Evolutionary conservation across 805 yeast genomes (phyloP).

Genomic region (Candida jianshihensis): DNA sequence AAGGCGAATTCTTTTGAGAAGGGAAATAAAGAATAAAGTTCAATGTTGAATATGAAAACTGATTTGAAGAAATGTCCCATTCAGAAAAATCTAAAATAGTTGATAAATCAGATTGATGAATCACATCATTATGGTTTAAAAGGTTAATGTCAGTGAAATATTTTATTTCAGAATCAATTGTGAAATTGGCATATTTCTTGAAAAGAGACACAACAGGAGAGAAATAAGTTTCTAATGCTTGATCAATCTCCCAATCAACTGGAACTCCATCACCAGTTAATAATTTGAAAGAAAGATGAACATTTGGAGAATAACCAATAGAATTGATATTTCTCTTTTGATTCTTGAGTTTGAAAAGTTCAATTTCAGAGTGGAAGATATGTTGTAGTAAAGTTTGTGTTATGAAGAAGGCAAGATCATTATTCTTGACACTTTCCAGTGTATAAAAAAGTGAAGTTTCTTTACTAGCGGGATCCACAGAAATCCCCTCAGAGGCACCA

Average conservation of each 20-base stretch:
- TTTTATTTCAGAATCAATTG: constrained; percentile 73
- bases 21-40: constrained; percentile 71
- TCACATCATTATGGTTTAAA: constrained; percentile 20
- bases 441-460: constrained; percentile 36
- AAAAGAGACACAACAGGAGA: constrained; percentile 49
- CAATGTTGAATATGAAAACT: constrained; percentile 56
- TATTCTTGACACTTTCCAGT: constrained; percentile 39
- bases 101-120: constrained; percentile 51
- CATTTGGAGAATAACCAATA: constrained; percentile 43
- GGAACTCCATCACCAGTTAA: constrained; percentile 63
- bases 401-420: constrained; percentile 56
- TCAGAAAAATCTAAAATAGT: constrained; percentile 80
- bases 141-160: constrained; percentile 40
- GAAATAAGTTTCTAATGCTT: constrained; percentile 42
- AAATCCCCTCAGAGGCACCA: constrained; percentile 36
- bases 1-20: constrained; percentile 37
- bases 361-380: constrained; percentile 36
- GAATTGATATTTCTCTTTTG: constrained; percentile 22
- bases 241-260: constrained; percentile 67
- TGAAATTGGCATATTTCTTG: constrained; percentile 54
- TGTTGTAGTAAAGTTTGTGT: constrained; percentile 45
- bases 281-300: constrained; percentile 72
- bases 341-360: constrained; percentile 16
- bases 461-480: constrained; percentile 33
- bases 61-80: constrained; percentile 59